These are phyloP conservation scores for Cytospora mali DNA, from an alignment of 2,329 filamentous ascomycete species.

Conservation along the genomic window DNA sequence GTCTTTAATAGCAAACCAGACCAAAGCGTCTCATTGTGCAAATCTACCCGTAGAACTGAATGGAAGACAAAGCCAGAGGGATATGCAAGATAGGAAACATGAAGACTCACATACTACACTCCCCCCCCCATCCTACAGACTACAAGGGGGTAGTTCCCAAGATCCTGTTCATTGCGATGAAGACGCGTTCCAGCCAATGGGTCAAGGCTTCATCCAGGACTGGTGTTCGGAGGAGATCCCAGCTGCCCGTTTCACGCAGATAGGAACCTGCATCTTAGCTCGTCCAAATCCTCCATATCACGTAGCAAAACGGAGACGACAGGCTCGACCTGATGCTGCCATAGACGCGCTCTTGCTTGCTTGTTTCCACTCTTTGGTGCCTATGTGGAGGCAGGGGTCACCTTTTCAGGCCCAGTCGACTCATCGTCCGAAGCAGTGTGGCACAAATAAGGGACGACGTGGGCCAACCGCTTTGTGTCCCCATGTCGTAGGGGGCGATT, in stretches of 20 bases:
- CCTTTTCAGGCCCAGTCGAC: constrained; percentile 17
- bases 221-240: constrained; percentile 17
- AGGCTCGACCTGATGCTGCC: constrained; percentile 2
- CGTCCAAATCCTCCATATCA: constrained; percentile 10
- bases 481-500: constrained; percentile 18
- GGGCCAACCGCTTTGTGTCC: constrained; percentile 25
- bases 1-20: constrained; percentile 22
- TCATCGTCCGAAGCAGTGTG: constrained; percentile 17
- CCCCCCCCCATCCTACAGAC: neutral
- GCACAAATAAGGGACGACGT: constrained; percentile 17
- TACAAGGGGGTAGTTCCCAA: constrained; percentile 13
- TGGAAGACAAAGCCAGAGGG: neutral
- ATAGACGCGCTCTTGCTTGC: constrained; percentile 15
- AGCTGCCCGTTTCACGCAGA: constrained; percentile 23
- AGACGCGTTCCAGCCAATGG: constrained; percentile 20
- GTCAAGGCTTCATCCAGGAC: constrained; percentile 17
- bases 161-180: constrained; percentile 15
- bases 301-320: neutral
- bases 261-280: constrained; percentile 20
- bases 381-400: constrained; percentile 22
- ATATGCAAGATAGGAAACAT: constrained; percentile 7
- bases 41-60: constrained; percentile 6
- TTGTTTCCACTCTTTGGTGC: neutral
- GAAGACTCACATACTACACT: constrained; percentile 6
- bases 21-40: constrained; percentile 13